Evolutionary conservation across 2,329 filamentous ascomycete genomes (phyloP).

Genomic region (Emergomyces orientalis): DNA sequence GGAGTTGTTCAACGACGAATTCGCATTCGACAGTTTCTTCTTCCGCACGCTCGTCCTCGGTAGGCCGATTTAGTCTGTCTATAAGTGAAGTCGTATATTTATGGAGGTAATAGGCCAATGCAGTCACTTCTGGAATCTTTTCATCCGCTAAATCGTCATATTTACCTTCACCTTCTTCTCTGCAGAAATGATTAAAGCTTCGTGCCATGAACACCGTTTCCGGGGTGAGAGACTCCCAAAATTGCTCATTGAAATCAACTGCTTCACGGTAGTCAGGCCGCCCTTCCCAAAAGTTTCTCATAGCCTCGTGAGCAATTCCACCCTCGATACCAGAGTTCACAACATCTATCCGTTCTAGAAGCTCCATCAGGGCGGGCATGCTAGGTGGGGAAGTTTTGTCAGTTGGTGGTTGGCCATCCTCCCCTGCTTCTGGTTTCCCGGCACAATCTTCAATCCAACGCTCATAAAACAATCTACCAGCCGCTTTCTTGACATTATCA

Average conservation of each 20-base stretch:
- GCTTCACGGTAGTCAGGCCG: constrained; percentile 52
- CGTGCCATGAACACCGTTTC: constrained; percentile 85
- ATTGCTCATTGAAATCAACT: constrained; percentile 37
- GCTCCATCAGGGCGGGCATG: constrained; percentile 75
- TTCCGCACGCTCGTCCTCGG: constrained; percentile 56
- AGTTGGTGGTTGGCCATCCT: constrained; percentile 39
- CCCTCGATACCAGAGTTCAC: constrained; percentile 82
- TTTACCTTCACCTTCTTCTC: constrained; percentile 61
- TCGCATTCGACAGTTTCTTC: constrained; percentile 84
- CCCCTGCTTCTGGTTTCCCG: constrained; percentile 52
- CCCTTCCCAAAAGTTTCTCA: constrained; percentile 93
- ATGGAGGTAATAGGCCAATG: constrained; percentile 77
- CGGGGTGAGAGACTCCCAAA: constrained; percentile 47
- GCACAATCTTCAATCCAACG: constrained; percentile 98
- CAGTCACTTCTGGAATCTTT: constrained; percentile 90
- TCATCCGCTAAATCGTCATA: constrained; percentile 72
- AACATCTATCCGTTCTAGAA: constrained; percentile 88
- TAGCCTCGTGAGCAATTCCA: constrained; percentile 84
- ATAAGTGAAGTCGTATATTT: constrained; percentile 57
- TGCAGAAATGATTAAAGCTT: constrained; percentile 91
- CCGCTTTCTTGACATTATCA: constrained; percentile 85
- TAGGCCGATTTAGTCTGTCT: constrained; percentile 28
- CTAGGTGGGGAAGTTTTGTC: constrained; percentile 53
- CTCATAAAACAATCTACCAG: constrained; percentile 80
- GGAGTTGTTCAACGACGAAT: constrained; percentile 89